Percentiles rank a stretch among this genome's conserved stretches.
phyloP scores from a whole-genome alignment of 1,139 yeast species.

The Candida sp. region DNA sequence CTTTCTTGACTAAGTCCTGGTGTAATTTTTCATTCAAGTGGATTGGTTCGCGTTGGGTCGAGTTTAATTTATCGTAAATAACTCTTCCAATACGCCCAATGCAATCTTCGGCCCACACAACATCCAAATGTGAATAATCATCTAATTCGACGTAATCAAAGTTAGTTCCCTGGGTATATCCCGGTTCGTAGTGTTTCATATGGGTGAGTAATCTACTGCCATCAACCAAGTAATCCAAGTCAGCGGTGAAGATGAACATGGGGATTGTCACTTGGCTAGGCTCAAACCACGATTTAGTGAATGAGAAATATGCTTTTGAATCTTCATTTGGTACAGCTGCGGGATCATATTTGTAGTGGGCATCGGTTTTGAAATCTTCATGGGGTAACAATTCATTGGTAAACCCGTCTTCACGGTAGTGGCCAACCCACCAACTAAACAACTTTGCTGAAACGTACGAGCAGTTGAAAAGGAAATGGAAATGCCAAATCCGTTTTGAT shows the following conservation, averaged over 20 bases:
- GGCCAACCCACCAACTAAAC: slow-evolving; percentile 87
- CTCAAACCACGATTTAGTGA: slow-evolving; percentile 54
- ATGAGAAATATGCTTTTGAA: slow-evolving; percentile 54
- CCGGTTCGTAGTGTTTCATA: slow-evolving; percentile 48
- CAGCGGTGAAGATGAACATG: slow-evolving; percentile 60
- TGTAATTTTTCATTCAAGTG: not conserved
- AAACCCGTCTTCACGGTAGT: slow-evolving; percentile 40
- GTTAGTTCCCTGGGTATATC: slow-evolving; percentile 35
- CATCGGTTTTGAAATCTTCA: slow-evolving; percentile 27
- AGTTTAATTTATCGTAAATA: slow-evolving; percentile 9
- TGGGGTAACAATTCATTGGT: slow-evolving; percentile 34
- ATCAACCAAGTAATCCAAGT: slow-evolving; percentile 63
- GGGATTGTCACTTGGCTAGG: slow-evolving; percentile 40
- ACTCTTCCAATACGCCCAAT: slow-evolving; percentile 27
- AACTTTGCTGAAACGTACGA: slow-evolving; percentile 73
- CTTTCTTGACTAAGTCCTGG: not conserved
- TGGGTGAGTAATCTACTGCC: slow-evolving; percentile 54
- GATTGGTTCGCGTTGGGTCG: not conserved
- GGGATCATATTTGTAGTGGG: slow-evolving; percentile 17
- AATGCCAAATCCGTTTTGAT: slow-evolving; percentile 56
- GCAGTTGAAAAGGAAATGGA: slow-evolving; percentile 83
- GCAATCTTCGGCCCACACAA: slow-evolving; percentile 54
- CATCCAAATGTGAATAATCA: slow-evolving; percentile 53
- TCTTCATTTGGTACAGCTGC: slow-evolving; percentile 22
- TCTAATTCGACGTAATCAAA: slow-evolving; percentile 37